Evolutionary conservation across 176 grass and related monocot species (phyloP).

Genomic region (Triticum monococcum): DNA sequence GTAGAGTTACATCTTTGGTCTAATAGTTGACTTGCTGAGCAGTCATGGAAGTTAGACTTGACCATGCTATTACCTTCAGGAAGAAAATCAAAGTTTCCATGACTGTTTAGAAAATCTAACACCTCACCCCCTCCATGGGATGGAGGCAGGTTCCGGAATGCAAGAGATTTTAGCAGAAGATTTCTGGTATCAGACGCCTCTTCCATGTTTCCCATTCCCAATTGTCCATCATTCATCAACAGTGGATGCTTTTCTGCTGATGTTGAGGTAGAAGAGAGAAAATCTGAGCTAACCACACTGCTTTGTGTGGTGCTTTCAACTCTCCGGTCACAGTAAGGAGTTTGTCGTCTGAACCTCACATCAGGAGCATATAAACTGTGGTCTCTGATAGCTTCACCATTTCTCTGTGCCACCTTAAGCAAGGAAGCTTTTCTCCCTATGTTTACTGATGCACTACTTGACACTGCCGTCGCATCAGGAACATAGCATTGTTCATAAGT

Average conservation of each 20-base stretch:
- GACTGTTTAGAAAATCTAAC: constrained; percentile 23
- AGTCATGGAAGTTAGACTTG: constrained; percentile 37
- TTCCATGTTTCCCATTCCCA: constrained; percentile 38
- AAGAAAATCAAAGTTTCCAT: constrained; percentile 41
- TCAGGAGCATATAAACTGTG: constrained; percentile 42
- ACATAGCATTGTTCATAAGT: constrained; percentile 43
- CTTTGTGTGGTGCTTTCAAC: constrained; percentile 34
- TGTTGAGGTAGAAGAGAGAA: constrained; percentile 46
- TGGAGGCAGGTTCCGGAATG: constrained; percentile 12
- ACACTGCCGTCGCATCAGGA: constrained; percentile 18
- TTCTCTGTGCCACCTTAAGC: constrained; percentile 34
- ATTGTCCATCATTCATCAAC: constrained; percentile 30
- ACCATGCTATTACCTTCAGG: constrained; percentile 30
- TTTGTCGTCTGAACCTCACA: constrained; percentile 34
- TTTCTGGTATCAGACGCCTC: constrained; percentile 35
- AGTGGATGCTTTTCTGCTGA: constrained; percentile 49
- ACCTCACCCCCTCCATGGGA: constrained; percentile 38
- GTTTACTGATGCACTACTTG: constrained; percentile 42
- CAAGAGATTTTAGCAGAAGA: constrained; percentile 44
- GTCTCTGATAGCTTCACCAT: constrained; percentile 37
- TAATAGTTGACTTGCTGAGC: constrained; percentile 26
- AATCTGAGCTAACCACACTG: constrained; percentile 39
- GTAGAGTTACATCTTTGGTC: constrained; percentile 35
- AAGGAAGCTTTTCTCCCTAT: constrained; percentile 37
- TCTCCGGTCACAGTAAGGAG: constrained; percentile 31